A percentile compares a stretch with the other conserved stretches of the same genome.
These are phyloP conservation scores for Gnetum montanum DNA, from an alignment of 75 land plant species.

Conservation along the genomic window DNA sequence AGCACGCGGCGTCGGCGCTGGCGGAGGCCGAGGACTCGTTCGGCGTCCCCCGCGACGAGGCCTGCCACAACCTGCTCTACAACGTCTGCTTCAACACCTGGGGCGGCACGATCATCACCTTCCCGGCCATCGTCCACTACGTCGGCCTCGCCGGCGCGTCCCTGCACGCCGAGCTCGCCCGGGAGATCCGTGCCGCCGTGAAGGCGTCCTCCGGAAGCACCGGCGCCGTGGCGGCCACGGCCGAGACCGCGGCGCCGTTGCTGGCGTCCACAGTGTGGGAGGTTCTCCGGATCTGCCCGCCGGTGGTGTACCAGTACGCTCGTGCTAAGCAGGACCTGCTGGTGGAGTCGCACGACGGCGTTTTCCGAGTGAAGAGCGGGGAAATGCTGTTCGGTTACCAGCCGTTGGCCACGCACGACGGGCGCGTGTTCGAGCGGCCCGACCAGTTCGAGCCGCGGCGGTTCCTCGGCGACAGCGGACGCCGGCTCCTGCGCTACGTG, in stretches of 20 bases:
- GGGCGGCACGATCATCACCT: slow-evolving; percentile 59
- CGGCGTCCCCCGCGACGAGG: slow-evolving; percentile 29
- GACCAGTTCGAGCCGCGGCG: slow-evolving; percentile 43
- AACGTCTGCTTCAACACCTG: slow-evolving; percentile 74
- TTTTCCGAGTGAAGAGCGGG: slow-evolving; percentile 54
- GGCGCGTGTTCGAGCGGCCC: slow-evolving; percentile 48
- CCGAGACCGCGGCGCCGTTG: slow-evolving; percentile 38
- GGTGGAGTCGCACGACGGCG: slow-evolving; percentile 51
- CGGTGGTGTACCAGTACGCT: slow-evolving; percentile 62
- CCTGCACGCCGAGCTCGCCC: slow-evolving; percentile 28
- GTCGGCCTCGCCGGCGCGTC: slow-evolving; percentile 20
- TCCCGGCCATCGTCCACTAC: slow-evolving; percentile 31
- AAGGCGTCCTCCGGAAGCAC: neutral
- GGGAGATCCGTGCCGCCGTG: slow-evolving; percentile 38
- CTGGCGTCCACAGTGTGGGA: slow-evolving; percentile 65
- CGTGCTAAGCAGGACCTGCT: slow-evolving; percentile 56
- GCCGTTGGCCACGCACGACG: slow-evolving; percentile 54
- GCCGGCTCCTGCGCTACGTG: slow-evolving; percentile 41
- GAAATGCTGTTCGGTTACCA: slow-evolving; percentile 82
- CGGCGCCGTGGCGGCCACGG: slow-evolving; percentile 26
- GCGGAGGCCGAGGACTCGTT: slow-evolving; percentile 21
- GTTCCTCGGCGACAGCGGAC: slow-evolving; percentile 50
- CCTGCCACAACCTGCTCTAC: slow-evolving; percentile 59
- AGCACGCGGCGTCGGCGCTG: slow-evolving; percentile 10
- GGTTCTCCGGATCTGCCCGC: slow-evolving; percentile 63